Conservation (phyloP, 805 yeast species). For the Jamesozyma lodderae region DNA sequence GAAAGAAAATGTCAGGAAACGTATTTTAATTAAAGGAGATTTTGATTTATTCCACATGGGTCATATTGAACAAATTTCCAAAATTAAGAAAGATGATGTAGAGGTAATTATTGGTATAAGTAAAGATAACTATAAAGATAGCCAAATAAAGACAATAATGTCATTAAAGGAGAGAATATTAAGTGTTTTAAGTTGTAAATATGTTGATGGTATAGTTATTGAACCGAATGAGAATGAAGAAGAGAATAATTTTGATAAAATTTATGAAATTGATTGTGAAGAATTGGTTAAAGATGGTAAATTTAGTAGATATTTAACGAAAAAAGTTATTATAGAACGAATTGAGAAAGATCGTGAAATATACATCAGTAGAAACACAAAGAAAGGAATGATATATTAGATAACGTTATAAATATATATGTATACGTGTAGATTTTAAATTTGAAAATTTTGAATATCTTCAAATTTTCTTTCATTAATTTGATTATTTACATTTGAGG, state of each 20-base stretch:
- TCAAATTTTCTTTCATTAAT: constrained; percentile 35
- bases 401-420: not conserved
- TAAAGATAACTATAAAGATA: constrained; percentile 41
- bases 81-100: constrained; percentile 32
- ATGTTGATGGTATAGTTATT: constrained; percentile 70
- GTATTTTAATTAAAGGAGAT: constrained; percentile 51
- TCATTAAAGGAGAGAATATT: constrained; percentile 74
- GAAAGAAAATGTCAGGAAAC: constrained; percentile 1
- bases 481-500: constrained; percentile 37
- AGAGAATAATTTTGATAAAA: not conserved
- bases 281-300: constrained; percentile 43
- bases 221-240: constrained; percentile 8
- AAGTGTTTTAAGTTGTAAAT: constrained; percentile 80
- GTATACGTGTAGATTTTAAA: not conserved
- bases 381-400: constrained; percentile 55
- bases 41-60: constrained; percentile 93
- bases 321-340: constrained; percentile 64
- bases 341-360: constrained; percentile 58
- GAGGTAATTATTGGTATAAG: constrained; percentile 46
- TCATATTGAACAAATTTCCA: constrained; percentile 62
- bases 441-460: constrained; percentile 6
- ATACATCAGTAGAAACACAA: constrained; percentile 78
- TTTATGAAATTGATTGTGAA: constrained; percentile 32
- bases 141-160: constrained; percentile 49
- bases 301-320: constrained; percentile 50